phyloP scores from a whole-genome alignment of 1,284 basidiomycete genomes.

The Sporisorium graminicola region DNA sequence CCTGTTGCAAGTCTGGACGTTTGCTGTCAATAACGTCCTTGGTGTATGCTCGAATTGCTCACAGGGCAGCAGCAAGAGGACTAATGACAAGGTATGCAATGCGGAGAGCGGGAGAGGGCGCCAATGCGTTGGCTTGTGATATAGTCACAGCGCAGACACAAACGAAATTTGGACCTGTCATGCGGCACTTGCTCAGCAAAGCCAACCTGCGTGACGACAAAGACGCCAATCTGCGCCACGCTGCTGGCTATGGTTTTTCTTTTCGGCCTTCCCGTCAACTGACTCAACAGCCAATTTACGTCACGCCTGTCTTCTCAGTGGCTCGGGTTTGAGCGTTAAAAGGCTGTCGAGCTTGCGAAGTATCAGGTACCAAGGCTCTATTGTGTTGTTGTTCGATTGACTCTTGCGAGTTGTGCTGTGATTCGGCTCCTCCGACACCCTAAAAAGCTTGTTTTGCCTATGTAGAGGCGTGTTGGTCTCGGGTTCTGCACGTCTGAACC shows the following conservation, averaged over 20 bases:
- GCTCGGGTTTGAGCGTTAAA: background rate
- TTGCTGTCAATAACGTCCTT: background rate
- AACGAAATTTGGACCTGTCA: background rate
- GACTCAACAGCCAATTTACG: background rate
- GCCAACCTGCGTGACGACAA: slow-evolving; percentile 10
- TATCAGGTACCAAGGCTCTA: background rate
- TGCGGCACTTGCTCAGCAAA: background rate
- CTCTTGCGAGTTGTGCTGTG: background rate
- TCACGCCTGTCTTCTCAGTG: background rate
- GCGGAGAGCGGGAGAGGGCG: background rate
- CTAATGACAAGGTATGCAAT: background rate
- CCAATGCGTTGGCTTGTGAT: background rate
- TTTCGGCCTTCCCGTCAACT: background rate
- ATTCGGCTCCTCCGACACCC: background rate
- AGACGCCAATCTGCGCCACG: slow-evolving; percentile 6
- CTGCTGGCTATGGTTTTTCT: background rate
- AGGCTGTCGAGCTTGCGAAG: background rate
- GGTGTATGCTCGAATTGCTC: background rate
- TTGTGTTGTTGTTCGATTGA: background rate
- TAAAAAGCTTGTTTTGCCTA: background rate
- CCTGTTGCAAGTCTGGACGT: background rate
- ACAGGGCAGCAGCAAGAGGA: background rate
- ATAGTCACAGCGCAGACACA: background rate
- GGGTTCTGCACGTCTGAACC: slow-evolving; percentile 1
- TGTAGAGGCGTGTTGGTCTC: slow-evolving; percentile 11